Percentiles rank a stretch among this genome's conserved stretches.
phyloP scores from a whole-genome alignment of 2,329 filamentous ascomycete genomes.

The Curvularia verruculosa region DNA sequence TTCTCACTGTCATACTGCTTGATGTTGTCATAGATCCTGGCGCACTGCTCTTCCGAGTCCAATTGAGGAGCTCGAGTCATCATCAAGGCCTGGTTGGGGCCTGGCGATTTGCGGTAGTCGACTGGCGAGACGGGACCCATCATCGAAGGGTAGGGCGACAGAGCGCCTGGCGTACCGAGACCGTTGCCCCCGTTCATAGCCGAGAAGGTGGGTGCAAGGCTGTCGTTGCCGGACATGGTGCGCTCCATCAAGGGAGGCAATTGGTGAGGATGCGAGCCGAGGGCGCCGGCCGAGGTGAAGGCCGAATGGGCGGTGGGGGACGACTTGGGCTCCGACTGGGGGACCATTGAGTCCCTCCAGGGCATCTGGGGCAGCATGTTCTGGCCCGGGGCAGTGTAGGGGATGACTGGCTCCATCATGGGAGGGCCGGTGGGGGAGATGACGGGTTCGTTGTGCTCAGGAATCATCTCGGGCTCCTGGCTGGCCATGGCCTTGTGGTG shows the following conservation, averaged over 20 bases:
- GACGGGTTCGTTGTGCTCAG: constrained; percentile 65
- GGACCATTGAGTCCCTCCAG: constrained; percentile 90
- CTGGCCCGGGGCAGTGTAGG: constrained; percentile 71
- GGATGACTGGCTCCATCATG: constrained; percentile 77
- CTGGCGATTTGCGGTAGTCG: constrained; percentile 72
- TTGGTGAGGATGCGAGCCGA: constrained; percentile 65
- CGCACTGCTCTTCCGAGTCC: constrained; percentile 81
- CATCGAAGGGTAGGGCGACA: constrained; percentile 74
- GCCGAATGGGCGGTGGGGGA: constrained; percentile 68
- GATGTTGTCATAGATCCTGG: constrained; percentile 84
- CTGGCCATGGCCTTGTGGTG: constrained; percentile 91
- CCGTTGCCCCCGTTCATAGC: constrained; percentile 74
- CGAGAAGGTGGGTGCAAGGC: constrained; percentile 68
- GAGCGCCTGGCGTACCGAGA: constrained; percentile 72
- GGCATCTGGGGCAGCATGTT: constrained; percentile 85
- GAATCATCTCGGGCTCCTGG: constrained; percentile 64
- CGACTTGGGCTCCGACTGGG: constrained; percentile 75
- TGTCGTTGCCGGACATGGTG: constrained; percentile 63
- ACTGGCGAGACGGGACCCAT: constrained; percentile 71
- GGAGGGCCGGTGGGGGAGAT: constrained; percentile 74
- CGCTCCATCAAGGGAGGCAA: constrained; percentile 73
- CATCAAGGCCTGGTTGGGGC: constrained; percentile 68
- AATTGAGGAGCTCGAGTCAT: constrained; percentile 79
- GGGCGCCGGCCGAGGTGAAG: constrained; percentile 64
- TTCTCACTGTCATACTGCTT: constrained; percentile 79